These are phyloP conservation scores for Backusella psychrophila DNA, from an alignment of 192 early-diverging fungal genomes.

Conservation along the genomic window DNA sequence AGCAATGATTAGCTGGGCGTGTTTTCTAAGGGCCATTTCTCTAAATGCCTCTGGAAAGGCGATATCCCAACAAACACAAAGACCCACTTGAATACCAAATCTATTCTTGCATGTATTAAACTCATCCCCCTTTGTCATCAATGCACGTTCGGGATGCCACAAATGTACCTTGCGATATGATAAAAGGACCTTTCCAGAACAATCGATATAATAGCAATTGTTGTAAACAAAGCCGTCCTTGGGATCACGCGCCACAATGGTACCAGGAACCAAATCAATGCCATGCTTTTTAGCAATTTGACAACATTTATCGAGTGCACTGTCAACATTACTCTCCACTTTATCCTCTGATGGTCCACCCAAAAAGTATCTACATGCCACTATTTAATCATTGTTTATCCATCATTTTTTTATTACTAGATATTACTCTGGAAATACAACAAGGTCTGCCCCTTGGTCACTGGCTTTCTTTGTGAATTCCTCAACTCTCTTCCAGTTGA, in stretches of 20 bases:
- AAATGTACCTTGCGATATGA: slow-evolving; percentile 27
- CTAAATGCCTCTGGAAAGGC: slow-evolving; percentile 28
- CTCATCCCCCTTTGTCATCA: slow-evolving; percentile 12
- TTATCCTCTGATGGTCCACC: slow-evolving; percentile 14
- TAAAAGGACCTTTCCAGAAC: slow-evolving; percentile 18
- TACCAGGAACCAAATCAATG: slow-evolving; percentile 36
- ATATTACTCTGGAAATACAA: slow-evolving; percentile 37
- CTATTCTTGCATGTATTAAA: slow-evolving; percentile 19
- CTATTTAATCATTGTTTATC: no score
- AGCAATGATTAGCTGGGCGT: slow-evolving; percentile 24
- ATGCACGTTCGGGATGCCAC: slow-evolving; percentile 27
- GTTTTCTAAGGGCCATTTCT: slow-evolving; percentile 11
- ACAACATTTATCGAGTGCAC: neutral
- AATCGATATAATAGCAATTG: slow-evolving; percentile 34
- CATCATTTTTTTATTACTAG: neutral
- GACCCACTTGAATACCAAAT: slow-evolving; percentile 24
- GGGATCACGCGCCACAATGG: slow-evolving; percentile 23
- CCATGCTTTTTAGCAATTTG: slow-evolving; percentile 22
- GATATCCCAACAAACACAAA: slow-evolving; percentile 36
- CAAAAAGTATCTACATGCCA: slow-evolving; percentile 20
- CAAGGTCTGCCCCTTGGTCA: slow-evolving; percentile 11
- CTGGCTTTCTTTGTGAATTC: slow-evolving; percentile 17
- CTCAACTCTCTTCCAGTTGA: slow-evolving; percentile 11
- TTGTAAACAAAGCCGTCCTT: slow-evolving; percentile 15
- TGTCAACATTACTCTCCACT: neutral